These are phyloP conservation scores for Eutrema heterophyllum DNA, from an alignment of 345 rosid species.

Conservation along the genomic window DNA sequence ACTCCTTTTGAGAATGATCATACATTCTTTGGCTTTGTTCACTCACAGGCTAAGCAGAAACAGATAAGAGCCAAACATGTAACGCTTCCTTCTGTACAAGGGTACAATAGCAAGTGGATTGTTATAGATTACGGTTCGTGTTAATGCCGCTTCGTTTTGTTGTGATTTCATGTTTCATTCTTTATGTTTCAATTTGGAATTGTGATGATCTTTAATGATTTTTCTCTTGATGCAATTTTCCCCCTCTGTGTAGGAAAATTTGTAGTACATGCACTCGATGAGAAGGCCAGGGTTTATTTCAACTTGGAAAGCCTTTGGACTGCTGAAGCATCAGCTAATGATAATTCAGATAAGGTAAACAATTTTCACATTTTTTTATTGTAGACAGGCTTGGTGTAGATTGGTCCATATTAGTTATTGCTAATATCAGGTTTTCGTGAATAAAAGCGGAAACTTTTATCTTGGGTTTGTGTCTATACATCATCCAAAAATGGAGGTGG, in stretches of 20 bases:
- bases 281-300: slow-evolving; percentile 84
- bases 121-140: slow-evolving; percentile 70
- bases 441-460: neutral
- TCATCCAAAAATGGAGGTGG: neutral
- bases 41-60: slow-evolving; percentile 72
- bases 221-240: neutral
- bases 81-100: slow-evolving; percentile 63
- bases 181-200: neutral
- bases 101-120: slow-evolving; percentile 82
- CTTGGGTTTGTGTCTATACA: neutral
- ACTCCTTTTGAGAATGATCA: neutral
- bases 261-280: slow-evolving; percentile 89
- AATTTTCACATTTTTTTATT: neutral
- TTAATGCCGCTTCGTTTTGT: too few species aligned
- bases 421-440: too few species aligned
- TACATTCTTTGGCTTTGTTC: neutral
- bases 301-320: slow-evolving; percentile 71
- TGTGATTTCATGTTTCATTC: neutral
- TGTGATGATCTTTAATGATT: neutral
- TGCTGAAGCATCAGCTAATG: slow-evolving; percentile 26
- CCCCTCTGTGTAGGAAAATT: slow-evolving; percentile 84
- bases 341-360: slow-evolving; percentile 45
- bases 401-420: neutral
- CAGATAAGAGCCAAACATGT: slow-evolving; percentile 63
- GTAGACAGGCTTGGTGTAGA: neutral